Evolutionary conservation across 345 rosid species (phyloP).

Genomic region (Sonneratia alba): DNA sequence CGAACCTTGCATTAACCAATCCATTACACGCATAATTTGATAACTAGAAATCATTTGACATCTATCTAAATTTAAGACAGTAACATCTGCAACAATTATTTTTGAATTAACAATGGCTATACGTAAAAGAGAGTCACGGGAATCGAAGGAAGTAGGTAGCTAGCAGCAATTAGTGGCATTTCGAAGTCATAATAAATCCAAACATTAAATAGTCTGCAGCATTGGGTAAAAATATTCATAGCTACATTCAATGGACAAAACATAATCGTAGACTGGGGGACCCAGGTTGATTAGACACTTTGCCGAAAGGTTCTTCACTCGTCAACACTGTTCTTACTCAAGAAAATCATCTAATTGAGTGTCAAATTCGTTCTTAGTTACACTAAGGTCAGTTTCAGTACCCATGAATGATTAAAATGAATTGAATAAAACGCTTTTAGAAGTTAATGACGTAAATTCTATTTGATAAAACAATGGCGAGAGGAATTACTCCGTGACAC

Average conservation of each 20-base stretch:
- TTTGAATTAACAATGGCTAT: not conserved
- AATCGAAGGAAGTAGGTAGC: slow-evolving; percentile 1
- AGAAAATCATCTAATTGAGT: not conserved
- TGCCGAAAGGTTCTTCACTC: not conserved
- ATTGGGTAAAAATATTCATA: not conserved
- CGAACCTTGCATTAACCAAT: too few relatives aligned
- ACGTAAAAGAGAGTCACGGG: slow-evolving; percentile 12
- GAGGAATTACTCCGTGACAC: too few relatives aligned
- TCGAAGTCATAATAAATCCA: not conserved
- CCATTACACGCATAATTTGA: too few relatives aligned
- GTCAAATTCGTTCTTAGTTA: not conserved
- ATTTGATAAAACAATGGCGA: too few relatives aligned
- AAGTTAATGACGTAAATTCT: too few relatives aligned
- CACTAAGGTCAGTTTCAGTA: too few relatives aligned
- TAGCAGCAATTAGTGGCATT: not conserved
- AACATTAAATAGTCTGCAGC: not conserved
- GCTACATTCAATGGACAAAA: not conserved
- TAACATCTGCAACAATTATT: too few relatives aligned
- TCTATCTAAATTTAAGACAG: too few relatives aligned
- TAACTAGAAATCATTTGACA: too few relatives aligned
- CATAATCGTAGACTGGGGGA: not conserved
- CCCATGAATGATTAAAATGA: too few relatives aligned
- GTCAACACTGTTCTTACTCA: not conserved
- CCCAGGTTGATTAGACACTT: not conserved
- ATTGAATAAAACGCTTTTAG: too few relatives aligned